Conservation (phyloP, 116 monocot species). For the Dioscorea cayenensis region DNA sequence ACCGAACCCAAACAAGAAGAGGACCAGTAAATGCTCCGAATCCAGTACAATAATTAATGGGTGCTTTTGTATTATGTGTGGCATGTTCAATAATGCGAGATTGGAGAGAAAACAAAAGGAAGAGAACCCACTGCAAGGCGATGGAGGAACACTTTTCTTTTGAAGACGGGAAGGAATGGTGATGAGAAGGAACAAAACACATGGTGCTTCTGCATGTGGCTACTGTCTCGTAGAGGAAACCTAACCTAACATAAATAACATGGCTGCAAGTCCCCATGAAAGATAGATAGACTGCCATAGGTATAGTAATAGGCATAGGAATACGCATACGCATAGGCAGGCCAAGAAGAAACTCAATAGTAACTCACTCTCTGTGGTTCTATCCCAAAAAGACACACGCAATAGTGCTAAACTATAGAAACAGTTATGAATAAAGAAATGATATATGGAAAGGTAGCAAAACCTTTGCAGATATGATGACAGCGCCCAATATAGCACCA, state of each 20-base stretch:
- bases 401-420: neutral
- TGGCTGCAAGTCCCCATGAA: neutral
- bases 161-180: neutral
- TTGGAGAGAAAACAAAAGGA: slow-evolving; percentile 15
- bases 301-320: neutral
- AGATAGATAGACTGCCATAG: neutral
- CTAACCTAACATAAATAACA: neutral
- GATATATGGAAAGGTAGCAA: neutral
- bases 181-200: neutral
- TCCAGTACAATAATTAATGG: slow-evolving; percentile 14
- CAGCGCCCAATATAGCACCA: slow-evolving; percentile 2
- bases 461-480: neutral
- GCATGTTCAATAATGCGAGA: slow-evolving; percentile 7
- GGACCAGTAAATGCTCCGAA: neutral
- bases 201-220: slow-evolving; percentile 13
- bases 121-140: slow-evolving; percentile 23
- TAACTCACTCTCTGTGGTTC: too few species aligned
- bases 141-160: neutral
- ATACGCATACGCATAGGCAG: neutral
- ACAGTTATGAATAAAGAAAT: neutral
- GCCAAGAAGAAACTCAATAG: neutral
- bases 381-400: neutral
- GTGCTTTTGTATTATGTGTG: slow-evolving; percentile 9
- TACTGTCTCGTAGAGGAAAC: neutral
- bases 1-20: neutral